Evolutionary conservation across 352 stramenopile genomes (phyloP).

Genomic region (Globisporangium nodosum): DNA sequence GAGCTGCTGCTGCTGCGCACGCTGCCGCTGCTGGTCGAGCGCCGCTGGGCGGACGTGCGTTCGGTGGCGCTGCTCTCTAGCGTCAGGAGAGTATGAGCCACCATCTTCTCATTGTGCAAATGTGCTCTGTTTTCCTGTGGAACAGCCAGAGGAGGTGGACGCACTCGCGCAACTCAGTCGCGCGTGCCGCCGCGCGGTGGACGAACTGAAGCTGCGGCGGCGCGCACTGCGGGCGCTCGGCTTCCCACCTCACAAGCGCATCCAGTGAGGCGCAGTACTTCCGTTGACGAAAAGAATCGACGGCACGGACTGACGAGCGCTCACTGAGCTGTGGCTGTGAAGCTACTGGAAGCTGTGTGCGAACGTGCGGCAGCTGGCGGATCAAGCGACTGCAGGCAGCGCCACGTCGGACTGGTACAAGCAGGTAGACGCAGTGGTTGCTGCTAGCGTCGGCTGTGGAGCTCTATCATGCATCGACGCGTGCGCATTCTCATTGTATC

Average conservation of each 20-base stretch:
- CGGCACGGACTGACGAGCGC: too few species aligned
- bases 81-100: too few species aligned
- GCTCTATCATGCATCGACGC: not conserved
- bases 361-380: constrained; percentile 23
- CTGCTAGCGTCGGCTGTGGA: too few species aligned
- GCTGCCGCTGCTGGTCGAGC: constrained; percentile 30
- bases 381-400: constrained; percentile 5
- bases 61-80: too few species aligned
- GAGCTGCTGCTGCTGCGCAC: constrained; percentile 3
- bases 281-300: not conserved
- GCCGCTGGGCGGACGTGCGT: constrained; percentile 38
- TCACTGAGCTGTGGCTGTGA: too few species aligned
- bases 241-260: constrained; percentile 18
- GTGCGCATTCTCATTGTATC: not conserved
- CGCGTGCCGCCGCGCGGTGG: constrained; percentile 13
- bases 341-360: constrained; percentile 33
- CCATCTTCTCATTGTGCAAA: not conserved
- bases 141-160: constrained; percentile 33
- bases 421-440: constrained; percentile 8
- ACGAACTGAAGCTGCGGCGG: constrained; percentile 23
- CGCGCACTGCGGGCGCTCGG: constrained; percentile 19
- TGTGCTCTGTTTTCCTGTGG: not conserved
- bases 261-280: constrained; percentile 15
- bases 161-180: constrained; percentile 19
- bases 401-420: constrained; percentile 21